Base-by-base conservation (phyloP, 116 monocot species). In the Iris pallida region DNA sequence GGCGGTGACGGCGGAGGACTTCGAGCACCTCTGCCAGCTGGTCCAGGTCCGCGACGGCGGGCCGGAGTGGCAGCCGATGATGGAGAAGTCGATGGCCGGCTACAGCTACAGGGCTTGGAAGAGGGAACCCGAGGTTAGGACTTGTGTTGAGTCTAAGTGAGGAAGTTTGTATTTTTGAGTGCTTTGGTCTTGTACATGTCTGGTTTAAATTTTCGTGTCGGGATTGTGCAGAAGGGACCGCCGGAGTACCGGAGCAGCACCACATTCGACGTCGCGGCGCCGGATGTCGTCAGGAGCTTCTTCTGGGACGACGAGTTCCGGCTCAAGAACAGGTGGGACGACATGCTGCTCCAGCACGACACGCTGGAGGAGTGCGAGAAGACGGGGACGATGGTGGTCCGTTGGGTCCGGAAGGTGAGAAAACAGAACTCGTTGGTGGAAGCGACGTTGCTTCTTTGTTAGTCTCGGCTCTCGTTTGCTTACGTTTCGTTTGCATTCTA, bases 281-380 rank as follows among this genome's bases (percentile, higher is more conserved):
- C 97, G 0, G 87, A 92, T 60, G 71, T 72, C 43, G 79, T 97
- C 57, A 81, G 87, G 78, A 92, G 92, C 66, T 92, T 97, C 74
- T 97, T 97, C 62, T 92, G 97, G 97, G 97, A 97, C 53, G 97
- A 97, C 57, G 83, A 92, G 46, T 97, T 89, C 69, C 54, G 97
- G 59, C 61, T 77, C 9, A 79, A 79, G 61, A 82, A 78, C 56
- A 87, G 73, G 61, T 97, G 97, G 97, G 97, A 97, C 73, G 97
- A 97, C 72, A 97, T 97, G 97, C 97, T 97, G 48, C 79, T 97
- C 44, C 69, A 89, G 19, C 83, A 92, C 48, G 62, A 79, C 16
- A 83, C 77, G 20, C 67, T 97, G 63, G 85, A 92, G 75, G 80
- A 85, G 73, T 92, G 90, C 60, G 16, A 19, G 7, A 74, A 60